phyloP scores from a whole-genome alignment of 495 filamentous ascomycete species.

The Achaetomiella virescens region DNA sequence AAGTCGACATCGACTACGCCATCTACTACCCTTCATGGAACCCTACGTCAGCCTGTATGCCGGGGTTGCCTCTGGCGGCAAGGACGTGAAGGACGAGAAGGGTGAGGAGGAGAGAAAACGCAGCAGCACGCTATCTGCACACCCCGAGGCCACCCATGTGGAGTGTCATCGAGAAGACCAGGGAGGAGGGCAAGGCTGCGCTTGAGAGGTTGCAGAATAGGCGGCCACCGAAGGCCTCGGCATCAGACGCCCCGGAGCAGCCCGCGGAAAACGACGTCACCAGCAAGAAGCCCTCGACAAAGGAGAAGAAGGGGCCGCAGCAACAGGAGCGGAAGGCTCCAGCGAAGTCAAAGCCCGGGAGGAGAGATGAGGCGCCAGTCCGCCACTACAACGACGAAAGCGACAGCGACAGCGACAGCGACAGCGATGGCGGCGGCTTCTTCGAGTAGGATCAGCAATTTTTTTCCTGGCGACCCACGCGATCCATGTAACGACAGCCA shows the following conservation, averaged over 20 bases:
- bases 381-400: not conserved
- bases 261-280: not conserved
- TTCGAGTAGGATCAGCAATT: conserved; percentile 25
- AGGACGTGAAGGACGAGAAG: conserved; percentile 26
- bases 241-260: not conserved
- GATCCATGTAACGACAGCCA: not conserved
- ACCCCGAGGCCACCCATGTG: conserved; percentile 55
- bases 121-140: conserved; percentile 33
- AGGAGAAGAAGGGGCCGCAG: not conserved
- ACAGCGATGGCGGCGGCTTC: conserved; percentile 28
- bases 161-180: conserved; percentile 60
- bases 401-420: conserved; percentile 9
- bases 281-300: not conserved
- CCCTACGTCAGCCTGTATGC: conserved; percentile 74
- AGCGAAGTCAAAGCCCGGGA: not conserved
- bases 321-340: not conserved
- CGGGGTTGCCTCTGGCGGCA: conserved; percentile 36
- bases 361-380: not conserved
- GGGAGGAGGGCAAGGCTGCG: conserved; percentile 53
- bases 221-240: conserved; percentile 6
- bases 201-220: conserved; percentile 49
- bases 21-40: conserved; percentile 73
- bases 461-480: not conserved
- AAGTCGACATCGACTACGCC: conserved; percentile 82
- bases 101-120: too few relatives aligned